Evolutionary conservation across 208 protist species (phyloP), one percentile per base, ranked within the genome.

Genomic region (Plasmodiophora brassicae): DNA sequence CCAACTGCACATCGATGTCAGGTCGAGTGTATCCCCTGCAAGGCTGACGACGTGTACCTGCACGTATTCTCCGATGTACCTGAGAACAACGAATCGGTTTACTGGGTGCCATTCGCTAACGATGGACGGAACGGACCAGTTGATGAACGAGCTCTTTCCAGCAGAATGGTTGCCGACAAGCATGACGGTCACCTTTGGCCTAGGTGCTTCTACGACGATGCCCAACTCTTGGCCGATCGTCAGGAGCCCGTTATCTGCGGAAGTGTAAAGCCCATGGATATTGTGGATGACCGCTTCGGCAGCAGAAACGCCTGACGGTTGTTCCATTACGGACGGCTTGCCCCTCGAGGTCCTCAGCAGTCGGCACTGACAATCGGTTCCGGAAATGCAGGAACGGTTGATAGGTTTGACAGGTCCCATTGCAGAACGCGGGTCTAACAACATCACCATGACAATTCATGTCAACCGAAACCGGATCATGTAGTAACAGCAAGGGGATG

Each of bases 41-140:
- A 44, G 10, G 5, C 65, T 38, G 32, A 5, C n/a, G 5, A 32
- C 5, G 65, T 5, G 10, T 5, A 78, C 65, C 65, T 78, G 65
- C 32, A 78, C 65, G n/a, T 78, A 78, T 78, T 78, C 65, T 14
- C 65, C 65, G 41, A 78, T 78, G n/a, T 78, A 78, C 65, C 65
- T 78, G 65, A 5, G 65, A 38, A n/a, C n/a, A 5, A 78, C 20
- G 14, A 38, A 78, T 36, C n/a, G n/a, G 65, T 78, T 38, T 5
- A 32, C 65, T 5, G n/a, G 41, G n/a, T n/a, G n/a, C n/a, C n/a
- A n/a, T 36, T 44, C 5, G 14, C 65, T 14, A 32, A 5, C 5
- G 65, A 78, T 36, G 14, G n/a, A 38, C 65, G 65, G n/a, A 14
- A 38, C 20, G 14, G 32, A 78, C 65, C 65, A 78, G n/a, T 78